Base-by-base conservation (phyloP, 371 early-diverging fungal species). In the Choanephora cucurbitarum region DNA sequence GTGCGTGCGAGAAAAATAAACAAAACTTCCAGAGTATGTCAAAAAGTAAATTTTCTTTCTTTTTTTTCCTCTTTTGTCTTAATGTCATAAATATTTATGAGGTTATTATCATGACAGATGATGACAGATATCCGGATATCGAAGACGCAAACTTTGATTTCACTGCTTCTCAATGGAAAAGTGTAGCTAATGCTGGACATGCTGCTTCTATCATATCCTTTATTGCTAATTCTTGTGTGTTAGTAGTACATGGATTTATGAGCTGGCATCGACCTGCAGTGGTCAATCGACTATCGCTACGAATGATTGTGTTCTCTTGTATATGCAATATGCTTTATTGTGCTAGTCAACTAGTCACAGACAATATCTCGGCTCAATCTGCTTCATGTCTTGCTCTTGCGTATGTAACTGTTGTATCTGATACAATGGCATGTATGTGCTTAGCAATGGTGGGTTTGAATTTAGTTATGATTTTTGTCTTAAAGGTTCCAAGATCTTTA, bases 361-460 rank as follows among this genome's bases (percentile, higher is more conserved):
- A 56, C 8, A 43, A 52, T 28, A 55, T 66, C 1, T 7, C n/a
- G 3, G 58, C 55, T 31, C 33, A 11, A 24, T 15, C 21, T 11
- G 9, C 11, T 1, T 40, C 61, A 2, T 75, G 75, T 45, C 51
- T 47, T 3, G 56, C 44, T 6, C 13, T 67, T 14, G 47, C 58
- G 1, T 67, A 61, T 44, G 39, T 72, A 15, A 10, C 60, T 10
- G 51, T 65, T 7, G 45, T 56, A n/a, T 39, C 67, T 0, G 72
- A 75, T 44, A 58, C 60, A 13, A 72, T 72, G 66, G 33, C 61
- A 0, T 65, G 65, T 39, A 59, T 62, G 60, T 55, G 66, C 8
- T 51, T 75, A 21, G 64, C 72, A 1, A 67, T 75, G 66, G 57
- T 75, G 0, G 70, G 75, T 1, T 33, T 75, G 2, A 75, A 72